These are phyloP conservation scores for Marvania coccoides DNA, from an alignment of 139 green algal species.

Conservation along the genomic window DNA sequence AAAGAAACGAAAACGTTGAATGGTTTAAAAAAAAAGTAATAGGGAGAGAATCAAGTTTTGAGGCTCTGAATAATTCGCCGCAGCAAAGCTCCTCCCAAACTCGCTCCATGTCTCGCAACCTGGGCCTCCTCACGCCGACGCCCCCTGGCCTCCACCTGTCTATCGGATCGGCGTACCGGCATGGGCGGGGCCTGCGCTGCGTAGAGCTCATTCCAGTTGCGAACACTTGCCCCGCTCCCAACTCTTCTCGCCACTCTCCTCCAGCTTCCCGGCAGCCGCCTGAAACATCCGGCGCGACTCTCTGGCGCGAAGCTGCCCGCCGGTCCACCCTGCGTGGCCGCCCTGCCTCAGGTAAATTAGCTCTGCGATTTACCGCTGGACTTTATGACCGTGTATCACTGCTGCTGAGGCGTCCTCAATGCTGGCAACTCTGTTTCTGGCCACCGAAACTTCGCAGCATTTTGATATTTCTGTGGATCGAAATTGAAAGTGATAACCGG, in stretches of 20 bases:
- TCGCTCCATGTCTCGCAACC: neutral
- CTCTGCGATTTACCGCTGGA: too few relatives aligned
- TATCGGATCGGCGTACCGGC: neutral
- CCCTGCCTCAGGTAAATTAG: too few relatives aligned
- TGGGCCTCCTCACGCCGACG: neutral
- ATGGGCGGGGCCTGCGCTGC: neutral
- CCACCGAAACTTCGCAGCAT: too few relatives aligned
- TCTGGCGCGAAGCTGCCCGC: neutral
- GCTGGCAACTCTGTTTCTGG: too few relatives aligned
- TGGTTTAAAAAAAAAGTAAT: neutral
- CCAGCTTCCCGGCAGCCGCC: neutral
- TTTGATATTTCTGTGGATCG: too few relatives aligned
- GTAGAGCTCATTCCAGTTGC: conserved; percentile 18
- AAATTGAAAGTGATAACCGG: too few relatives aligned
- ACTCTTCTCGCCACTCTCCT: neutral
- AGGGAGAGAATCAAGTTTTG: too few relatives aligned
- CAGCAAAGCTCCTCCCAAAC: too few relatives aligned
- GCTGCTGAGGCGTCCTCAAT: too few relatives aligned
- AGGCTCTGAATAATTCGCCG: too few relatives aligned
- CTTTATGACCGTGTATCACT: too few relatives aligned
- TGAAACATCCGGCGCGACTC: conserved; percentile 14
- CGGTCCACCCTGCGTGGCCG: too few relatives aligned
- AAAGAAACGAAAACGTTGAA: neutral
- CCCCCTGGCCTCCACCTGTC: neutral
- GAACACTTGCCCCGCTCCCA: neutral